Conservation (phyloP, 768 basidiomycete genomes). For the Kondoa subrosea region DNA sequence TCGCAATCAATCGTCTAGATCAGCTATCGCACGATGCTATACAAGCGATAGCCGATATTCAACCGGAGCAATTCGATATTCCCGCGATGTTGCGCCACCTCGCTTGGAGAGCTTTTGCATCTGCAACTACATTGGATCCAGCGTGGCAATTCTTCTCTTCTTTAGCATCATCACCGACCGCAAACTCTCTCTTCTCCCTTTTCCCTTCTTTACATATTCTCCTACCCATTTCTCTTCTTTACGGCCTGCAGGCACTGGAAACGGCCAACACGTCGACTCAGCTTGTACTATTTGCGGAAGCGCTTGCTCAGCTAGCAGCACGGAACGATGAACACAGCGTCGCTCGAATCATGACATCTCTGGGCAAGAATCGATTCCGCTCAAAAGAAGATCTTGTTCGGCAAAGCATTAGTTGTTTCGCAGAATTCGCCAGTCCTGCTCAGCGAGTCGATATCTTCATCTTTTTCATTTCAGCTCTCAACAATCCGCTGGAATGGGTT, state of each 20-base stretch:
- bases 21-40: conserved; percentile 37
- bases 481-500: conserved; percentile 68
- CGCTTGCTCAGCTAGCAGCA: conserved; percentile 55
- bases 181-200: background rate
- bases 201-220: conserved; percentile 29
- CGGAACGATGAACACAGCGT: conserved; percentile 59
- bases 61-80: background rate
- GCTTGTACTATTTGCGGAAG: conserved; percentile 53
- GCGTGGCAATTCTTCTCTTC: conserved; percentile 48
- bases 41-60: background rate
- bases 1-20: conserved; percentile 34
- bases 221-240: conserved; percentile 61
- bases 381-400: conserved; percentile 85
- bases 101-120: conserved; percentile 61
- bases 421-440: conserved; percentile 56
- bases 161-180: background rate
- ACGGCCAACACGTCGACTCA: conserved; percentile 44
- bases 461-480: conserved; percentile 64
- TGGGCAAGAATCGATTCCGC: conserved; percentile 69
- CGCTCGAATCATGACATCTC: conserved; percentile 71
- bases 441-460: conserved; percentile 61
- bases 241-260: conserved; percentile 67
- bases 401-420: conserved; percentile 65
- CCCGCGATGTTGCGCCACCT: conserved; percentile 37
- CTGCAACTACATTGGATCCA: conserved; percentile 48